phyloP scores from a whole-genome alignment of 352 stramenopile species.

The Plasmopara muralis region DNA sequence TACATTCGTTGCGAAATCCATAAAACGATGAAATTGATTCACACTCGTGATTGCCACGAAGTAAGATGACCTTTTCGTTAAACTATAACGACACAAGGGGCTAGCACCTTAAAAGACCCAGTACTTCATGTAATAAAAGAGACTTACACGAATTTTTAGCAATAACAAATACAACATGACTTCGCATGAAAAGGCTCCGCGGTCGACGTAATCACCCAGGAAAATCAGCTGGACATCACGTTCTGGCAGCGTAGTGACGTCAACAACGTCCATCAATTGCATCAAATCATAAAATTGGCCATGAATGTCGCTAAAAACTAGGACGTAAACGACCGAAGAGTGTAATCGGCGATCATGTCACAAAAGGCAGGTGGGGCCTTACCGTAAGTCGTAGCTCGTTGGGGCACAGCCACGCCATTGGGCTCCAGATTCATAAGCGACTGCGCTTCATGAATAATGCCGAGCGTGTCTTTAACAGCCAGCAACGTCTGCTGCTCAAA shows the following conservation, averaged over 20 bases:
- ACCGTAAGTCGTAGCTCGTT: conserved; percentile 26
- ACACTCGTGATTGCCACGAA: conserved; percentile 80
- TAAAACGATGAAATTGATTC: conserved; percentile 85
- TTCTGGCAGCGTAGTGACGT: conserved; percentile 28
- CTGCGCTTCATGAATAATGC: conserved; percentile 64
- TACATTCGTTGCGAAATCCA: conserved; percentile 76
- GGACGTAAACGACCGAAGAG: background rate
- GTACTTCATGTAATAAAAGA: background rate
- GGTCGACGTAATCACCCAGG: conserved; percentile 74
- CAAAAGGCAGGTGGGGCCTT: conserved; percentile 13
- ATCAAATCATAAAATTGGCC: conserved; percentile 77
- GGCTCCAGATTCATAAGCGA: conserved; percentile 47
- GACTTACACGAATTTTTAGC: conserved; percentile 45
- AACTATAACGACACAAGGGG: conserved; percentile 23
- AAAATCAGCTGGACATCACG: conserved; percentile 59
- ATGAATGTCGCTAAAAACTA: conserved; percentile 81
- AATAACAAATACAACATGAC: conserved; percentile 74
- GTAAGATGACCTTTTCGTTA: conserved; percentile 49
- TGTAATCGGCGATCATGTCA: conserved; percentile 4
- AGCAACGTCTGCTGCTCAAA: conserved; percentile 60
- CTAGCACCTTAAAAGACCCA: no score
- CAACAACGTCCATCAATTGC: conserved; percentile 46
- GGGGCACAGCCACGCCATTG: conserved; percentile 48
- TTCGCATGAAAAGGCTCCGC: conserved; percentile 75
- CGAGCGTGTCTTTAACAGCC: conserved; percentile 46